A percentile compares a stretch with the other conserved stretches of the same genome.
These are phyloP conservation scores for Backusella psychrophila DNA, from an alignment of 192 early-diverging fungal genomes.

Conservation along the genomic window DNA sequence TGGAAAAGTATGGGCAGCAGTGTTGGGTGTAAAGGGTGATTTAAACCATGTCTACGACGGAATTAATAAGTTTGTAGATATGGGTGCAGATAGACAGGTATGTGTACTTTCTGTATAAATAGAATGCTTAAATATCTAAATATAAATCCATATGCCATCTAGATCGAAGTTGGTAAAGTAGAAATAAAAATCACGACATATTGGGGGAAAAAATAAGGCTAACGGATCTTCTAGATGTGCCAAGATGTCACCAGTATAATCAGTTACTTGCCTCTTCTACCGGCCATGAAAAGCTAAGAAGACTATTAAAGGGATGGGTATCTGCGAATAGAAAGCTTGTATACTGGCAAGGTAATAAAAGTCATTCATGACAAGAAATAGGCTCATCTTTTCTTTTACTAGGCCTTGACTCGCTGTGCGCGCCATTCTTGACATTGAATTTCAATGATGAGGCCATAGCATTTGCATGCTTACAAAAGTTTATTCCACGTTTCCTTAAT, in stretches of 20 bases:
- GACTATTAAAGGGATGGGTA: constrained; percentile 61
- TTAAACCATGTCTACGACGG: constrained; percentile 47
- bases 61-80: constrained; percentile 52
- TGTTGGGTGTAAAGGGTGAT: constrained; percentile 59
- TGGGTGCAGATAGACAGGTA: constrained; percentile 58
- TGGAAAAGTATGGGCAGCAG: constrained; percentile 65
- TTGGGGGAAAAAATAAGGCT: not conserved
- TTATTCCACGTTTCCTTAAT: constrained; percentile 63
- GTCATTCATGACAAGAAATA: not conserved
- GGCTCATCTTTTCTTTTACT: not conserved
- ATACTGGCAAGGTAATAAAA: constrained; percentile 77
- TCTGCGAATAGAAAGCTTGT: constrained; percentile 58
- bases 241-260: constrained; percentile 69
- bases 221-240: constrained; percentile 44
- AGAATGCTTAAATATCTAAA: not conserved
- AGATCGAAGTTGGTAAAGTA: constrained; percentile 31
- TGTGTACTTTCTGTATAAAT: not conserved
- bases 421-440: constrained; percentile 72
- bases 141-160: not conserved
- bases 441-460: constrained; percentile 75
- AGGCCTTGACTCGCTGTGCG: constrained; percentile 74
- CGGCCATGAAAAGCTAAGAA: constrained; percentile 59
- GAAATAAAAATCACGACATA: no score
- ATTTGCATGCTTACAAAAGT: constrained; percentile 61
- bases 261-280: constrained; percentile 57